Conservation (phyloP, 2,329 filamentous ascomycete species). For the Pyrenophora tritici-repentis region DNA sequence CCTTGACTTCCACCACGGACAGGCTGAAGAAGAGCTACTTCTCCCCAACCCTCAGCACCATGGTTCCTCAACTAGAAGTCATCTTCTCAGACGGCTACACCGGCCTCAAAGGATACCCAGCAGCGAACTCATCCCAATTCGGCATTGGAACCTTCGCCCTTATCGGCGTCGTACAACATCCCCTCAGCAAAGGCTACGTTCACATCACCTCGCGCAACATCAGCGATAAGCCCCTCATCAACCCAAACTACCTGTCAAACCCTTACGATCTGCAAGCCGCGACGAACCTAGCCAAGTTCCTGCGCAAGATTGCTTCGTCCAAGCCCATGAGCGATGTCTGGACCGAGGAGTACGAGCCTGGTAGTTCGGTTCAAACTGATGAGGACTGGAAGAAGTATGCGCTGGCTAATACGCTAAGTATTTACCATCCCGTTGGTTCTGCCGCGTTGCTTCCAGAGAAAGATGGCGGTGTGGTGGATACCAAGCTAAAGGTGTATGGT, state of each 20-base stretch:
- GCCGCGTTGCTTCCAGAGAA: conserved; percentile 37
- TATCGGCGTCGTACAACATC: conserved; percentile 44
- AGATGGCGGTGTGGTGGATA: conserved; percentile 32
- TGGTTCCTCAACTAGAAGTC: conserved; percentile 51
- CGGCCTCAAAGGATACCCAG: conserved; percentile 45
- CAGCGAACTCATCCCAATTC: conserved; percentile 30
- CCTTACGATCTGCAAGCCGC: conserved; percentile 34
- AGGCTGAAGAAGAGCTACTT: conserved; percentile 42
- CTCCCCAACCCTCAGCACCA: conserved; percentile 29
- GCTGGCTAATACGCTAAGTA: conserved; percentile 24
- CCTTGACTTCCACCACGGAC: conserved; percentile 20
- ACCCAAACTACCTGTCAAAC: conserved; percentile 37
- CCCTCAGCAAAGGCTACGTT: conserved; percentile 37
- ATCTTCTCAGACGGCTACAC: conserved; percentile 55
- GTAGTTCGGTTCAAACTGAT: conserved; percentile 30
- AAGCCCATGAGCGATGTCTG: conserved; percentile 35
- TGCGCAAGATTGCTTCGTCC: conserved; percentile 32
- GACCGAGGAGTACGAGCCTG: conserved; percentile 40
- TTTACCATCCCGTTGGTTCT: conserved; percentile 46
- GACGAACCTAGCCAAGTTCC: conserved; percentile 27
- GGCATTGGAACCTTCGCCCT: conserved; percentile 42
- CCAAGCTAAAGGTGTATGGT: conserved; percentile 29
- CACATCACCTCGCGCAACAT: conserved; percentile 32
- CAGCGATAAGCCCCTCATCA: conserved; percentile 31
- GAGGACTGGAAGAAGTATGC: conserved; percentile 33